phyloP scores from a whole-genome alignment of 352 stramenopile genomes.

The Pythium dissimile region DNA sequence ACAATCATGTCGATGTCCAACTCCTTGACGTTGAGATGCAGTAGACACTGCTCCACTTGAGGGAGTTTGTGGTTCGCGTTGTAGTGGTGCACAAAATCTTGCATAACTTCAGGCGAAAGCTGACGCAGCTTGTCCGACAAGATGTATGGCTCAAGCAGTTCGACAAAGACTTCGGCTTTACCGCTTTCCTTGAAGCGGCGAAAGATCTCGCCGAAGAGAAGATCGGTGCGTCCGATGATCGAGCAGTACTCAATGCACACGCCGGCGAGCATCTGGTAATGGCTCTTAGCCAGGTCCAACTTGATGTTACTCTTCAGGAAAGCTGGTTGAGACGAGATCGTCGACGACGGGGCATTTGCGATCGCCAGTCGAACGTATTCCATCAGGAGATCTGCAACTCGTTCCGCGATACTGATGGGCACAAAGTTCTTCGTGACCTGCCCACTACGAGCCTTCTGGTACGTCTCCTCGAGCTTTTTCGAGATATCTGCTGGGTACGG shows the following conservation, averaged over 20 bases:
- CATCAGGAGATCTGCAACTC: constrained; percentile 87
- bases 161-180: constrained; percentile 89
- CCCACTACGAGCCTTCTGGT: constrained; percentile 78
- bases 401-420: constrained; percentile 85
- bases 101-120: constrained; percentile 90
- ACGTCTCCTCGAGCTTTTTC: constrained; percentile 82
- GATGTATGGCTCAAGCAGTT: constrained; percentile 94
- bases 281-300: constrained; percentile 89
- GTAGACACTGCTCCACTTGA: constrained; percentile 91
- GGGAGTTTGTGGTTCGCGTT: constrained; percentile 80
- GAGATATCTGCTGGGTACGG: constrained; percentile 74
- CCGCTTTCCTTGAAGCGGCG: constrained; percentile 77
- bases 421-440: constrained; percentile 88
- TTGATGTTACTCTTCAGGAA: constrained; percentile 68
- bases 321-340: constrained; percentile 24
- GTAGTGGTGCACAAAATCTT: constrained; percentile 93
- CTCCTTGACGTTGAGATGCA: constrained; percentile 93
- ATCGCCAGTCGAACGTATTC: constrained; percentile 88
- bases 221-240: constrained; percentile 78
- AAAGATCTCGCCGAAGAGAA: constrained; percentile 88
- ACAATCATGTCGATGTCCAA: constrained; percentile 94
- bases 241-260: constrained; percentile 96
- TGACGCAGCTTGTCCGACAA: constrained; percentile 91
- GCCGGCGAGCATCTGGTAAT: constrained; percentile 95
- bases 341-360: constrained; percentile 59